These are phyloP conservation scores for Solanum gandarillasii DNA, from an alignment of 257 asterid species.

Conservation along the genomic window DNA sequence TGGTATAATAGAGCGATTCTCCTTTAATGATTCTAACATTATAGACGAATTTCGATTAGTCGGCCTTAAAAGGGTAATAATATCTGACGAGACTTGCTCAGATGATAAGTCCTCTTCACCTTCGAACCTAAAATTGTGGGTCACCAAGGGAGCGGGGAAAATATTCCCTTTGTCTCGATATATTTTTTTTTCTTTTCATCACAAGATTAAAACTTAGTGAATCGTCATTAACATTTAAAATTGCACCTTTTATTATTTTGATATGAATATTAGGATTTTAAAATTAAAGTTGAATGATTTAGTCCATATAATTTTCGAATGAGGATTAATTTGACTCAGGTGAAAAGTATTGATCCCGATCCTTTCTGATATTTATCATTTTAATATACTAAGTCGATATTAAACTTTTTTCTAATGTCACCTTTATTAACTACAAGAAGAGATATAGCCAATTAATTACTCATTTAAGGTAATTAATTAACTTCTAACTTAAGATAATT, in stretches of 20 bases:
- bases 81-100: no score
- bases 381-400: not conserved
- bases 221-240: not conserved
- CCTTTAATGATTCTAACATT: no score
- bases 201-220: not conserved
- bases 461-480: not conserved
- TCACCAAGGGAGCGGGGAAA: not conserved
- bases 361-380: not conserved
- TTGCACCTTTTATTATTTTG: not conserved
- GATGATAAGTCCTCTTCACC: not conserved
- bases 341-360: not conserved
- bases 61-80: accelerated
- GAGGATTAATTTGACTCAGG: not conserved
- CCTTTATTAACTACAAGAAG: not conserved
- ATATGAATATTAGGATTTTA: not conserved
- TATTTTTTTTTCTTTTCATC: not conserved
- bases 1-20: not conserved
- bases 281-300: not conserved
- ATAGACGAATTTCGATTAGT: no score
- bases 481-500: not conserved
- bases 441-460: not conserved
- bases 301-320: not conserved
- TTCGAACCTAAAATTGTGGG: not conserved
- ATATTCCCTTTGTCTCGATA: not conserved
- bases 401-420: not conserved